Percentiles rank a stretch among this genome's conserved stretches.
These are phyloP conservation scores for Neurospora sp. DNA, from an alignment of 495 filamentous ascomycete genomes.

Conservation along the genomic window DNA sequence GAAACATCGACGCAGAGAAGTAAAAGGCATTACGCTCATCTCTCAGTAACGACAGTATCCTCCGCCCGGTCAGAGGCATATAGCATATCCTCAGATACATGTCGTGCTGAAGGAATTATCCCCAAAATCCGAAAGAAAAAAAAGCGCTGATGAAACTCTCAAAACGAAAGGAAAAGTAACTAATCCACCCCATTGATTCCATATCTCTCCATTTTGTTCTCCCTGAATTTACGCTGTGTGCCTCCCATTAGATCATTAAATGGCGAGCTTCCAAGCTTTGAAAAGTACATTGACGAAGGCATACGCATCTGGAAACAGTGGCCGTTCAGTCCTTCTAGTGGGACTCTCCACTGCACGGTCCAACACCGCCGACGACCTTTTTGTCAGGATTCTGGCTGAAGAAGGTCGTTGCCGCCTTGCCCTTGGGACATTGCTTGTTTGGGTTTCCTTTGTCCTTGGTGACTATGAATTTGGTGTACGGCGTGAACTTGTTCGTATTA, in stretches of 20 bases:
- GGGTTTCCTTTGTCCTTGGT: background rate
- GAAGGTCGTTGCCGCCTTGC: background rate
- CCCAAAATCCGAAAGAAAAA: background rate
- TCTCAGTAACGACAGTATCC: no score
- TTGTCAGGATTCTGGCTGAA: background rate
- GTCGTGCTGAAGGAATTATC: background rate
- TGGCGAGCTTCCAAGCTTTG: background rate
- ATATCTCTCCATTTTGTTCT: background rate
- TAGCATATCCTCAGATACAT: constrained; percentile 2
- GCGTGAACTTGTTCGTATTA: constrained; percentile 5
- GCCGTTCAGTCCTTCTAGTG: background rate
- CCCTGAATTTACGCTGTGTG: background rate
- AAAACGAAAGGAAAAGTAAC: background rate
- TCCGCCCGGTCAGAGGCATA: no score
- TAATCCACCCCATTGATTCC: background rate
- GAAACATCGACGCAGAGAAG: background rate
- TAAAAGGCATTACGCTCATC: background rate
- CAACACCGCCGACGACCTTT: background rate
- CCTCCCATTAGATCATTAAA: background rate
- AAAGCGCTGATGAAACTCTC: background rate
- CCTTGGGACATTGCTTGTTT: constrained; percentile 6
- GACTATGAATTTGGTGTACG: constrained; percentile 10
- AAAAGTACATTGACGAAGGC: background rate
- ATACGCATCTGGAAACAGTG: no score
- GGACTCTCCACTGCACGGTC: background rate